Evolutionary conservation across 768 basidiomycete genomes (phyloP), one percentile per base, ranked within the genome.

Genomic region (Coprinopsis sp.): DNA sequence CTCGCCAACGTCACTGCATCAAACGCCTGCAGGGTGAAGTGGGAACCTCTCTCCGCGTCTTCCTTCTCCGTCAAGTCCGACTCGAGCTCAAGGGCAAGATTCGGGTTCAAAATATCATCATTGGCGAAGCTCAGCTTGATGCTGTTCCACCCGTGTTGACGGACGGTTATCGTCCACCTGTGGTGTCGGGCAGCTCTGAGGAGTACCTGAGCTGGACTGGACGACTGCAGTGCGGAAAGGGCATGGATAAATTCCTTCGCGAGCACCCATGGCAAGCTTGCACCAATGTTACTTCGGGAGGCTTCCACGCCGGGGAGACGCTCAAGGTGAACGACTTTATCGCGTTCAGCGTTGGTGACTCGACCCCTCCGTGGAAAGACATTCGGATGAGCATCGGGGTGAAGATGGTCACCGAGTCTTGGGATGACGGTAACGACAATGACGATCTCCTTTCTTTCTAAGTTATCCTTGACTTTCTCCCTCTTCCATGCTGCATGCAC

Each of bases 391-490:
- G 65, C 11, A 66, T 78, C 48, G 74, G 79, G 1, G 75, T 84
- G 37, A 70, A 73, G 44, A 58, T 86, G 24, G 81, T 78, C 33
- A 82, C 82, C 1, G 80, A 86, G 50, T 63, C 80, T 1, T 81
- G 71, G 48, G 48, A 49, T 21, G 48, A 43, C 19, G 27, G 28
- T 6, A 30, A 42, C n/a, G 40, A 30, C 6, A 23, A 6, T 42
- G 12, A 27, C 7, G 40, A 5, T 7, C n/a, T 31, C 10, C 27
- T 19, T n/a, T 42, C 12, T n/a, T 39, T 42, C 40, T 42, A n/a
- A n/a, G 24, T 6, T 25, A 11, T 39, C 19, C 18, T 7, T 10
- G 10, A 5, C 23, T 39, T 25, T 42, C 19, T 27, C 7, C 18
- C 6, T 19, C 11, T 8, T 39, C 16, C 8, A 11, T 11, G 8